These are phyloP conservation scores for Pythium dissimile DNA, from an alignment of 352 stramenopile genomes.

Conservation along the genomic window DNA sequence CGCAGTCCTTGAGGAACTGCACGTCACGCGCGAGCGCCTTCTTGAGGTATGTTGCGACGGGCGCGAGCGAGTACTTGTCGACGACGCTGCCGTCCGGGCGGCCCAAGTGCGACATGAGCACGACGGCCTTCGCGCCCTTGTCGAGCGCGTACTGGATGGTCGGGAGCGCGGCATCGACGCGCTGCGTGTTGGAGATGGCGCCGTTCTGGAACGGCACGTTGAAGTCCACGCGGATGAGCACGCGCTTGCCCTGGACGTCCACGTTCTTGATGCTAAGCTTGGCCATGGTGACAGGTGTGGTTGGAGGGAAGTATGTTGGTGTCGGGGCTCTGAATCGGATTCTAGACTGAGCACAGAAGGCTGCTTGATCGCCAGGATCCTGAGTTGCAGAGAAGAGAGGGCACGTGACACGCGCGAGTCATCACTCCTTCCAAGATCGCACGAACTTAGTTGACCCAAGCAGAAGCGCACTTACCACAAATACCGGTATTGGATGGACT, in stretches of 20 bases:
- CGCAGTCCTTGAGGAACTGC: slow-evolving; percentile 95
- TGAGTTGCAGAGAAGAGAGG: slow-evolving; percentile 20
- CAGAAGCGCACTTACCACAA: slow-evolving; percentile 7
- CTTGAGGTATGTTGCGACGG: slow-evolving; percentile 91
- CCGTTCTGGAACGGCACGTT: slow-evolving; percentile 98
- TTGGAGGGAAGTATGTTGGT: too few relatives aligned
- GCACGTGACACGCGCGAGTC: slow-evolving; percentile 26
- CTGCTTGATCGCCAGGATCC: not conserved
- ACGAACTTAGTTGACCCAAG: slow-evolving; percentile 13
- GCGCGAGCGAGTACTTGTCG: slow-evolving; percentile 95
- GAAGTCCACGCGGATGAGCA: slow-evolving; percentile 99
- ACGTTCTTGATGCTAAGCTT: slow-evolving; percentile 92
- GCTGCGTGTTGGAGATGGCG: slow-evolving; percentile 98
- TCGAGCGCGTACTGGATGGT: slow-evolving; percentile 97
- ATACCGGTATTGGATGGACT: slow-evolving; percentile 9
- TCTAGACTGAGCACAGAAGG: slow-evolving; percentile 22
- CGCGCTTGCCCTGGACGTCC: slow-evolving; percentile 96
- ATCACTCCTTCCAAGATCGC: slow-evolving; percentile 6
- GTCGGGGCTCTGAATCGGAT: slow-evolving; percentile 14
- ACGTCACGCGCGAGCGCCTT: slow-evolving; percentile 91
- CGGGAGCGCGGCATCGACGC: slow-evolving; percentile 95
- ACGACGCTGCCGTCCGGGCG: slow-evolving; percentile 93
- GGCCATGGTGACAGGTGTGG: slow-evolving; percentile 42
- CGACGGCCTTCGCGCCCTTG: slow-evolving; percentile 96
- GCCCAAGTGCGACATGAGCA: slow-evolving; percentile 98